A percentile compares a stretch with the other conserved stretches of the same genome.
Conservation (phyloP, 2,329 filamentous ascomycete genomes). For the Neobulgaria alba region DNA sequence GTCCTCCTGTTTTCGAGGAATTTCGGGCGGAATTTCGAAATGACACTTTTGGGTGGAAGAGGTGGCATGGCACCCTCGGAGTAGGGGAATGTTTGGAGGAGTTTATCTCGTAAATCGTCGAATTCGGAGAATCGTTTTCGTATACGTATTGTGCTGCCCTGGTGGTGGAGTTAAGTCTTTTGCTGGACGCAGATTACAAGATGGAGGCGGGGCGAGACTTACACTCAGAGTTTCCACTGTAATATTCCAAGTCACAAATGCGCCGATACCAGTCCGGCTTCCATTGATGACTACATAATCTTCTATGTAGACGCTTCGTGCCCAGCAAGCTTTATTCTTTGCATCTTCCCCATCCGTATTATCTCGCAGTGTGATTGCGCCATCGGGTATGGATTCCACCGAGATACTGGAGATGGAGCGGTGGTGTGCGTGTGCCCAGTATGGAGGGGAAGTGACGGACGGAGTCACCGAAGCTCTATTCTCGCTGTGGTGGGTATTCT, state of each 20-base stretch:
- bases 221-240: slow-evolving; percentile 79
- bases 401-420: slow-evolving; percentile 37
- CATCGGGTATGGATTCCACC: slow-evolving; percentile 37
- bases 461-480: slow-evolving; percentile 1
- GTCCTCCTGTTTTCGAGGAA: slow-evolving; percentile 80
- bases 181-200: background rate
- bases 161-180: background rate
- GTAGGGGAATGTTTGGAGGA: slow-evolving; percentile 74
- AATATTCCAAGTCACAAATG: slow-evolving; percentile 94
- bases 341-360: slow-evolving; percentile 41
- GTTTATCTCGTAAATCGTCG: slow-evolving; percentile 65
- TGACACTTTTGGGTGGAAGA: slow-evolving; percentile 82
- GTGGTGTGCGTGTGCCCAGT: slow-evolving; percentile 31
- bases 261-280: slow-evolving; percentile 42
- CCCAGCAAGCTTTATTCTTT: slow-evolving; percentile 53
- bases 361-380: slow-evolving; percentile 53
- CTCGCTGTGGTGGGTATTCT: background rate
- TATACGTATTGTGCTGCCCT: slow-evolving; percentile 55
- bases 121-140: slow-evolving; percentile 87
- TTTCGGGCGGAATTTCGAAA: slow-evolving; percentile 74
- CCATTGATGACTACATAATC: slow-evolving; percentile 44
- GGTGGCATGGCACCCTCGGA: slow-evolving; percentile 80
- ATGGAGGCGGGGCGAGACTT: no score
- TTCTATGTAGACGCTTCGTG: slow-evolving; percentile 51
- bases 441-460: slow-evolving; percentile 31